phyloP scores from a whole-genome alignment of 495 filamentous ascomycete genomes.

The Neurospora tetraspora region DNA sequence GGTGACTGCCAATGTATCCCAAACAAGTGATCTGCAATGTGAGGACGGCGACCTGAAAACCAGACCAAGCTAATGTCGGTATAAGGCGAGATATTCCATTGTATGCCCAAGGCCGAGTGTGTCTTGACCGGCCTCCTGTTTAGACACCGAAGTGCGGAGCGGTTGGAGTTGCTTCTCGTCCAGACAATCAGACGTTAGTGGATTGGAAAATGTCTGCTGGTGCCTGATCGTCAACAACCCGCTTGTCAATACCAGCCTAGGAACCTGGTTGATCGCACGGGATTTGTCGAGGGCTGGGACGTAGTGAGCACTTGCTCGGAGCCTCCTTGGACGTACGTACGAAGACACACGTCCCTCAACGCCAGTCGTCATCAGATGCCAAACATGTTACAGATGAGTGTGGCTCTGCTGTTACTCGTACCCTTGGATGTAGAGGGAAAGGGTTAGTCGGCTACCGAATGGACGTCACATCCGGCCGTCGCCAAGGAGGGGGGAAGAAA shows the following conservation, averaged over 20 bases:
- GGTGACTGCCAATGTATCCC: not conserved
- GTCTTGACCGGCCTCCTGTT: not conserved
- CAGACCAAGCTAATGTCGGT: not conserved
- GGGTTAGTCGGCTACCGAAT: not conserved
- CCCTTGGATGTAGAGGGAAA: not conserved
- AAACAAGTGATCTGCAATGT: not conserved
- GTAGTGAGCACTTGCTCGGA: not conserved
- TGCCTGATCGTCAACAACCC: not conserved
- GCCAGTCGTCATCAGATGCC: not conserved
- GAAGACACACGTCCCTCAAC: not conserved
- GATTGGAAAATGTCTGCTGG: not conserved
- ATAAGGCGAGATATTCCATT: not conserved
- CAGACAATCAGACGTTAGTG: not conserved
- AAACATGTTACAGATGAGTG: not conserved
- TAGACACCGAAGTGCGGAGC: not conserved
- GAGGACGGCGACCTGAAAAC: not conserved
- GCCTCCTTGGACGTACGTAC: not conserved
- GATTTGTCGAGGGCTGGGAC: not conserved
- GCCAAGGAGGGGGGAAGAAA: not conserved
- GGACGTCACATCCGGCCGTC: not conserved
- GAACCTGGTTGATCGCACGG: not conserved
- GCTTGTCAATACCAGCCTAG: not conserved
- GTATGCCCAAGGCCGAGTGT: not conserved
- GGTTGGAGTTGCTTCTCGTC: not conserved
- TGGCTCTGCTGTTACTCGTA: not conserved